Base-by-base conservation (phyloP, 345 rosid genomes). In the Populus alba region DNA sequence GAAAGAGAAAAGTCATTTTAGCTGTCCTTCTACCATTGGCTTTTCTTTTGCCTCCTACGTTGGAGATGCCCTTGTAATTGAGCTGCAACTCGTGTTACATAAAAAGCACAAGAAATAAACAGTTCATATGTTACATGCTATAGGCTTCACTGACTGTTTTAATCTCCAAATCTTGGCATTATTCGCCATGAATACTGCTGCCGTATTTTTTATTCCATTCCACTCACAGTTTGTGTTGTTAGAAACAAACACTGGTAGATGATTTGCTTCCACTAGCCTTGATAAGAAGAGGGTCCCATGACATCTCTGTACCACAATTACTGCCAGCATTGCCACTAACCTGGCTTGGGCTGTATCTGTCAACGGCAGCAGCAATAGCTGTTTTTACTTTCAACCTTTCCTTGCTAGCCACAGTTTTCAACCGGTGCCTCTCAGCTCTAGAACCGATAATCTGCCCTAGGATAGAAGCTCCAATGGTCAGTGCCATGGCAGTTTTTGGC, bases 371-470 rank as follows among this genome's bases (percentile, higher is more conserved):
- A 51, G 76, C 72, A 55, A 79, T 23, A 43, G 89, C 72, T 15
- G 88, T 70, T 81, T 81, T 66, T 76, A 80, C 76, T 27, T 78
- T 80, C 22, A 53, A 41, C 37, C 35, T 74, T 15, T 77, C 79
- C 74, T 70, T 79, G 53, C 73, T 89, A 45, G 83, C 85, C 16
- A 75, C 49, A 5, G 85, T 84, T 81, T 79, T 91, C 76, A 92
- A 86, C 61, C 97, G 87, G 82, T 85, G 79, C 72, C 92, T 89
- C 81, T 94, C 97, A 33, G 98, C 97, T 84, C 97, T 89, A 18
- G 98, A 90, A 61, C 98, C 98, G 72, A 94, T 92, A 25, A 89
- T 87, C 84, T 92, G 98, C 31, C 98, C 98, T 38, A 92, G 31
- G 47, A 94, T 91, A 1, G 98, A 92, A 71, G 98, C 97, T 35